These are phyloP conservation scores for Sporobolomyces phaffii DNA, from an alignment of 768 basidiomycete species.

Conservation along the genomic window DNA sequence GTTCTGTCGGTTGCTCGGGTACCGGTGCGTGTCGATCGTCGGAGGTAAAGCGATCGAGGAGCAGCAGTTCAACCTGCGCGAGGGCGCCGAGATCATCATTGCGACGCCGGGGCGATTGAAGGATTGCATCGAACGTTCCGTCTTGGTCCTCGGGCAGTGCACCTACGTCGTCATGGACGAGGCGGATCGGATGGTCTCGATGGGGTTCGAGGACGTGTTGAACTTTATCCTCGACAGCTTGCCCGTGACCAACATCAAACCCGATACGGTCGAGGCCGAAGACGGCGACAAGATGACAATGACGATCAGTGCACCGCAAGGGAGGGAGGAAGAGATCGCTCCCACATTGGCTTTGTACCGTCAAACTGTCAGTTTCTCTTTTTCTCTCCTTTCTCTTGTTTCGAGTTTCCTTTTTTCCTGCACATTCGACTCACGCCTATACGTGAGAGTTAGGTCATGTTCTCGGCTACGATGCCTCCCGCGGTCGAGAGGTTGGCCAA, in stretches of 20 bases:
- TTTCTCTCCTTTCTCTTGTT: neutral
- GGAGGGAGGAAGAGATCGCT: constrained; percentile 10
- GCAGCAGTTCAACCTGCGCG: constrained; percentile 94
- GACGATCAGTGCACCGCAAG: constrained; percentile 47
- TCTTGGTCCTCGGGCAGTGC: constrained; percentile 91
- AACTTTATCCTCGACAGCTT: constrained; percentile 91
- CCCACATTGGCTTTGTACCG: constrained; percentile 33
- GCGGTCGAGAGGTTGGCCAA: constrained; percentile 61
- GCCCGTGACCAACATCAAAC: constrained; percentile 78
- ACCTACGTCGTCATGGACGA: constrained; percentile 99
- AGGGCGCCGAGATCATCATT: constrained; percentile 97
- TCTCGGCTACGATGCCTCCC: constrained; percentile 60
- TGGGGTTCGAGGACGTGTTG: constrained; percentile 91
- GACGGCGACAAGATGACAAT: constrained; percentile 71
- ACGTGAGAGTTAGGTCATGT: constrained; percentile 52
- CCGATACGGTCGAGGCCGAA: constrained; percentile 61
- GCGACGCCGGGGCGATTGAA: constrained; percentile 97
- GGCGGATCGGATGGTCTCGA: constrained; percentile 96
- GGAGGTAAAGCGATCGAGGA: constrained; percentile 97
- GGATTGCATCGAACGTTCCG: constrained; percentile 92
- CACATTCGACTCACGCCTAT: too few species aligned
- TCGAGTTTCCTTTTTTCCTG: neutral
- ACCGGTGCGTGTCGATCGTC: constrained; percentile 92
- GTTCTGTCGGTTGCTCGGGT: constrained; percentile 84
- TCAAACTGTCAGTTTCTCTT: constrained; percentile 34